Conservation (phyloP, 345 rosid species). For the Euphorbia tirucalli region DNA sequence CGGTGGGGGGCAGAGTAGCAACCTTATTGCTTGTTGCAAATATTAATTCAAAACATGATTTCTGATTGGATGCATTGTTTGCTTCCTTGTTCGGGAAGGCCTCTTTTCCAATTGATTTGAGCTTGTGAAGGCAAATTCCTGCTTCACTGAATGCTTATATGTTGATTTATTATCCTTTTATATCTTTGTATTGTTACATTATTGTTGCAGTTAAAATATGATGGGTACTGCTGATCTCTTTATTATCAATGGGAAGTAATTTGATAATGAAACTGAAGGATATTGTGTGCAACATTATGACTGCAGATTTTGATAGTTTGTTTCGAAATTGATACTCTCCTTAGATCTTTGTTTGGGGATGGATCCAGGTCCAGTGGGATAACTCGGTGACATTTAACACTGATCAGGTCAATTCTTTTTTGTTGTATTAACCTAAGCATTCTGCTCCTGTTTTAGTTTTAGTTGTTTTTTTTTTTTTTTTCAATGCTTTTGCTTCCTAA, state of each 20-base stretch:
- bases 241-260: not conserved
- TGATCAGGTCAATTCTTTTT: not conserved
- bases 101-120: conserved; percentile 21
- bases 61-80: conserved; percentile 27
- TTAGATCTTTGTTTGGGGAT: not conserved
- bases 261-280: not conserved
- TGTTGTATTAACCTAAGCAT: not conserved
- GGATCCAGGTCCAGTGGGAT: too few species aligned
- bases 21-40: conserved; percentile 28
- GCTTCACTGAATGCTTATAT: conserved; percentile 22
- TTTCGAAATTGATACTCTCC: not conserved
- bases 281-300: not conserved
- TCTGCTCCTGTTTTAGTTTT: not conserved
- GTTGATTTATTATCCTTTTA: conserved; percentile 1
- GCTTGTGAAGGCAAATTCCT: conserved; percentile 24
- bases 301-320: not conserved
- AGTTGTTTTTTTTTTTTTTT: not conserved
- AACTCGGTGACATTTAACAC: not conserved
- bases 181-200: not conserved
- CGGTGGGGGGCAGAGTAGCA: conserved; percentile 37
- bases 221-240: not conserved
- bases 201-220: not conserved
- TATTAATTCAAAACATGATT: conserved; percentile 22
- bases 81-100: conserved; percentile 34
- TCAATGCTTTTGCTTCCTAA: not conserved